Evolutionary conservation across 2,329 filamentous ascomycete species (phyloP).

Genomic region (Clathrospora elynae): DNA sequence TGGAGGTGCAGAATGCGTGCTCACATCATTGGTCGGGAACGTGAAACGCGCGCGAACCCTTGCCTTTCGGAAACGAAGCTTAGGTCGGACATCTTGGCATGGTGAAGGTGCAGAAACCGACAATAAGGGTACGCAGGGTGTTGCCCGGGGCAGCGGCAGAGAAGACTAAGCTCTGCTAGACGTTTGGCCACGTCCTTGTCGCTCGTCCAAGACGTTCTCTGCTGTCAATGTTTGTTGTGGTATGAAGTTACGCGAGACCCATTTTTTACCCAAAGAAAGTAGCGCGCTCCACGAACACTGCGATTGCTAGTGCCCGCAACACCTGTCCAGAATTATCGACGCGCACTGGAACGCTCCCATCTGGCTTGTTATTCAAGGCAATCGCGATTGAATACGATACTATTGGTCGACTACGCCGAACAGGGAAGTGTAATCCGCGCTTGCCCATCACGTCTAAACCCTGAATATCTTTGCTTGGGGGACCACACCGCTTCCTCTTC

Average conservation of each 20-base stretch:
- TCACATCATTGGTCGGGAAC: slow-evolving; percentile 15
- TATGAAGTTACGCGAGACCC: slow-evolving; percentile 27
- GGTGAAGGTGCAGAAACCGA: slow-evolving; percentile 52
- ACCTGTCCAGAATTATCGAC: slow-evolving; percentile 26
- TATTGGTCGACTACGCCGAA: slow-evolving; percentile 7
- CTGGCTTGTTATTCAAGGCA: no score
- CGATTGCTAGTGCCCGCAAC: slow-evolving; percentile 30
- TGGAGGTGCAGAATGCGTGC: slow-evolving; percentile 16
- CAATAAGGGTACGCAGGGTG: slow-evolving; percentile 6
- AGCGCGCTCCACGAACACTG: slow-evolving; percentile 28
- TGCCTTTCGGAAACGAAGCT: slow-evolving; percentile 15
- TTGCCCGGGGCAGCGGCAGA: background rate
- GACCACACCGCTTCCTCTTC: slow-evolving; percentile 39
- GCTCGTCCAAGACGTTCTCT: no score
- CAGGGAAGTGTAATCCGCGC: slow-evolving; percentile 25
- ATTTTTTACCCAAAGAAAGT: slow-evolving; percentile 18
- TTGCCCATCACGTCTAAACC: slow-evolving; percentile 35
- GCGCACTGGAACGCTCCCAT: no score
- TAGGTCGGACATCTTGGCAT: slow-evolving; percentile 28
- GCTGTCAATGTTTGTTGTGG: no score
- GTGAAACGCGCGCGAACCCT: slow-evolving; percentile 18
- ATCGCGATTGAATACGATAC: no score
- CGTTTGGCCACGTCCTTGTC: slow-evolving; percentile 21
- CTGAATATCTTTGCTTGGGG: slow-evolving; percentile 29
- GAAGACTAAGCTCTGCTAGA: background rate